Evolutionary conservation across 2,329 filamentous ascomycete species (phyloP), one percentile per base, ranked within the genome.

Genomic region (Aureobasidium melanogenum): DNA sequence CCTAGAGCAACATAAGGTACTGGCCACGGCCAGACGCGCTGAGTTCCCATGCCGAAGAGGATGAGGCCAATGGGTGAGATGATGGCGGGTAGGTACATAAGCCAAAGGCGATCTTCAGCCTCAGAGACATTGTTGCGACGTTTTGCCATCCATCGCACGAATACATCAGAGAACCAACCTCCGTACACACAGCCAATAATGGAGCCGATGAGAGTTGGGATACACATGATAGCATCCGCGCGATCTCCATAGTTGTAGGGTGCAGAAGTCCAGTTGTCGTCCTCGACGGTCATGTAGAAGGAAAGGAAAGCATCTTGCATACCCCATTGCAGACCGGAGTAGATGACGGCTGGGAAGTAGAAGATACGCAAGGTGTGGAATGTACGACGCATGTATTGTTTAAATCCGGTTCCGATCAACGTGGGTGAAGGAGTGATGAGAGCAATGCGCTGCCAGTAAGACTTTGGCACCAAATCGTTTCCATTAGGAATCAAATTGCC

Each of bases 241-340:
- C 77, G 76, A 61, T 82, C 77, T 38, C 71, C 74, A 67, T 84
- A 85, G 68, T 82, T 78, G 77, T 80, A 84, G 0, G 82, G 82
- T 10, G 73, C 70, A 0, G 72, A 76, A 28, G 77, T 79, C 78
- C 81, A 84, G 64, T 78, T 78, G 63, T 83, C 80, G 65, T 84
- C 80, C 66, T 83, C 77, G 1, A 84, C 76, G 0, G 82, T 84
- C 34, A 83, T 73, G 64, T 84, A 84, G 67, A 85, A 84, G 1
- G 80, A 80, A 24, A 85, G 71, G 71, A 82, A 84, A n/a, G 82
- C 80, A 64, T 84, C 82, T 68, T 84, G 82, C 32, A 80, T 75
- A 4, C 82, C 82, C 82, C 82, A 84, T 66, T 84, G 82, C 26
- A 84, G 69, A 9, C 82, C 82, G 2, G 81, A 80, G 63, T 80